A percentile compares a stretch with the other conserved stretches of the same genome.
Conservation (phyloP, 805 yeast genomes). For the Suhomyces sp. region DNA sequence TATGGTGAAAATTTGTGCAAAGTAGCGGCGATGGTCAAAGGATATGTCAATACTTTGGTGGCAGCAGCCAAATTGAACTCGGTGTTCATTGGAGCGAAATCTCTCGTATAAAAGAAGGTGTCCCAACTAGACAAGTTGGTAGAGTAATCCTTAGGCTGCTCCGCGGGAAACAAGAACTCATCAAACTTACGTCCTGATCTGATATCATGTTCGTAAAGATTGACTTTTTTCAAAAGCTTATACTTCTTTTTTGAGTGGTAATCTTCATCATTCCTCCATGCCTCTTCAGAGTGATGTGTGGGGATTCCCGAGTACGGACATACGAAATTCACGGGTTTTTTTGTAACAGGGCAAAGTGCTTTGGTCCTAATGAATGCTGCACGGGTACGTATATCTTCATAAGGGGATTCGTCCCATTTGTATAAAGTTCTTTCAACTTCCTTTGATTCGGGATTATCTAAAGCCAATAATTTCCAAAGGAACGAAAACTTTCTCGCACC, state of each 20-base stretch:
- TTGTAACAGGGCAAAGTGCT: slow-evolving; percentile 90
- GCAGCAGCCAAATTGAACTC: slow-evolving; percentile 95
- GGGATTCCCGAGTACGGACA: slow-evolving; percentile 97
- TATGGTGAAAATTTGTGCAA: slow-evolving; percentile 87
- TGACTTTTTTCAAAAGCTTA: slow-evolving; percentile 79
- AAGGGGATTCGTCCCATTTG: slow-evolving; percentile 91
- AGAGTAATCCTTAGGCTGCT: slow-evolving; percentile 69
- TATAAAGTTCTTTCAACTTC: slow-evolving; percentile 38
- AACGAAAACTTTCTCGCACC: slow-evolving; percentile 31
- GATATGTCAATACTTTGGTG: slow-evolving; percentile 91
- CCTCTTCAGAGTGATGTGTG: slow-evolving; percentile 86
- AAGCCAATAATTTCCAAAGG: slow-evolving; percentile 37
- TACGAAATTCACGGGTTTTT: slow-evolving; percentile 72
- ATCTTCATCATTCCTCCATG: slow-evolving; percentile 78
- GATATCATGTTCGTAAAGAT: slow-evolving; percentile 90
- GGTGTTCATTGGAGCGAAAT: slow-evolving; percentile 93
- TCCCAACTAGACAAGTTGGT: slow-evolving; percentile 90
- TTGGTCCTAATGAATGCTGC: slow-evolving; percentile 87
- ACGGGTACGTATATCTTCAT: slow-evolving; percentile 80
- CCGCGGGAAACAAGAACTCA: slow-evolving; percentile 89
- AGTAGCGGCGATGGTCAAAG: slow-evolving; percentile 81
- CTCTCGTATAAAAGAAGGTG: slow-evolving; percentile 86
- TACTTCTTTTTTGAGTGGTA: slow-evolving; percentile 69
- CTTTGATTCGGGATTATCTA: slow-evolving; percentile 29
- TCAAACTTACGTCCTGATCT: slow-evolving; percentile 93